Evolutionary conservation across 495 filamentous ascomycete genomes (phyloP).

Genomic region (Lasiosphaeris hirsuta): DNA sequence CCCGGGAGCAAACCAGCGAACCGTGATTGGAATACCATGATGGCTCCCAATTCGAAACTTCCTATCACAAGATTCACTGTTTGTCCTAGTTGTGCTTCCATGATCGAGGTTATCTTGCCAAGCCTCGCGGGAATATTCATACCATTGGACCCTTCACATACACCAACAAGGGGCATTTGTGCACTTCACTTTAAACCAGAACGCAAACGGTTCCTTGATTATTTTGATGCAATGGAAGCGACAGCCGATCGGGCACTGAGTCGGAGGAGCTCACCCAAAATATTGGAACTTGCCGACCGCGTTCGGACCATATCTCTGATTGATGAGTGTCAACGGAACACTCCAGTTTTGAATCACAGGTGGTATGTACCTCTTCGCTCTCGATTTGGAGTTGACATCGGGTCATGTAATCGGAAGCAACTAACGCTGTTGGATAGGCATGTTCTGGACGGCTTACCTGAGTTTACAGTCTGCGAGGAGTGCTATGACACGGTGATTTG

Average conservation of each 20-base stretch:
- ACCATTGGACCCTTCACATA: constrained; percentile 32
- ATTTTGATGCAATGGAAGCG: constrained; percentile 42
- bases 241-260: constrained; percentile 36
- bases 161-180: constrained; percentile 36
- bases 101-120: constrained; percentile 40
- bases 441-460: constrained; percentile 36
- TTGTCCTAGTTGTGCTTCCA: constrained; percentile 40
- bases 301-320: constrained; percentile 31
- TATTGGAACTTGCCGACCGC: constrained; percentile 34
- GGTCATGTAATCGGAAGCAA: too few relatives aligned
- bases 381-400: background rate
- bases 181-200: constrained; percentile 35
- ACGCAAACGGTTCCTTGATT: constrained; percentile 42
- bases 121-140: constrained; percentile 41
- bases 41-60: constrained; percentile 30
- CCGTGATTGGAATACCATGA: constrained; percentile 44
- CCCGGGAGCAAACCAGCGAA: constrained; percentile 24
- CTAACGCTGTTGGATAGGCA: constrained; percentile 15
- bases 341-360: constrained; percentile 21
- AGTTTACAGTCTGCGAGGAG: constrained; percentile 45
- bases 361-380: constrained; percentile 23
- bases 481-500: constrained; percentile 67
- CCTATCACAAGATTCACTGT: constrained; percentile 37
- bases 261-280: constrained; percentile 29
- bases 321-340: constrained; percentile 37